A percentile compares a stretch with the other conserved stretches of the same genome.
Conservation (phyloP, 78 protist species). For the Diacronema lutheri region DNA sequence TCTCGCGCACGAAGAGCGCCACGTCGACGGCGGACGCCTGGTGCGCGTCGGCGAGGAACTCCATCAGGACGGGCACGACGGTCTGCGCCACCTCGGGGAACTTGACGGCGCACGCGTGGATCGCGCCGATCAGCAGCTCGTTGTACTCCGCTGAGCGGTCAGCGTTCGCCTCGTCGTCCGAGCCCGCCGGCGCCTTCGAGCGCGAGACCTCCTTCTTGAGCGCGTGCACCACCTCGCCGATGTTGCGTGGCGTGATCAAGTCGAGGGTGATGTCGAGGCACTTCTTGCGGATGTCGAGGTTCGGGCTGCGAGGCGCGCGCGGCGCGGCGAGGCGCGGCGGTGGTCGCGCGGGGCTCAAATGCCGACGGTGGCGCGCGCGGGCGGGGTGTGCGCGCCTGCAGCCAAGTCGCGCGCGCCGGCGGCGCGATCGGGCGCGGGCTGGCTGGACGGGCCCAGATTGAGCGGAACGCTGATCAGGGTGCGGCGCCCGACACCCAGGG, state of each 20-base stretch:
- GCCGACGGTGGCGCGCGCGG: too few relatives aligned
- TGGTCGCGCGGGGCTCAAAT: too few relatives aligned
- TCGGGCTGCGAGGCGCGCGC: slow-evolving; percentile 28
- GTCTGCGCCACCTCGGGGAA: slow-evolving; percentile 82
- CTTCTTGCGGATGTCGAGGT: slow-evolving; percentile 81
- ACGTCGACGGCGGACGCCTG: slow-evolving; percentile 42
- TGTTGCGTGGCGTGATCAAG: slow-evolving; percentile 70
- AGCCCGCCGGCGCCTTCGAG: slow-evolving; percentile 52
- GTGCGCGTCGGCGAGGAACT: slow-evolving; percentile 14
- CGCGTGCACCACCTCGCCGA: slow-evolving; percentile 70
- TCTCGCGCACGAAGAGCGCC: slow-evolving; percentile 38
- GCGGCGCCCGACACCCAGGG: not conserved
- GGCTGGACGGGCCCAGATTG: too few relatives aligned
- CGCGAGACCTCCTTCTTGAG: slow-evolving; percentile 83
- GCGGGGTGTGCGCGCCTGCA: too few relatives aligned
- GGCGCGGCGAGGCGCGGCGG: too few relatives aligned
- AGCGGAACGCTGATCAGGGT: not conserved
- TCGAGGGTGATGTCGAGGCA: slow-evolving; percentile 74
- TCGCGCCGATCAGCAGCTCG: slow-evolving; percentile 72
- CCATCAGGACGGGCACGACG: slow-evolving; percentile 76
- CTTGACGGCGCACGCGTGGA: slow-evolving; percentile 81
- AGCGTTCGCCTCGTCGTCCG: slow-evolving; percentile 9
- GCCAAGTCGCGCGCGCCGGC: too few relatives aligned
- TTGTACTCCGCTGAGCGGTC: slow-evolving; percentile 58
- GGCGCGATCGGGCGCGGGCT: too few relatives aligned